A percentile compares a stretch with the other conserved stretches of the same genome.
Conservation (phyloP, 495 filamentous ascomycete species). For the Podospora fimiseda region DNA sequence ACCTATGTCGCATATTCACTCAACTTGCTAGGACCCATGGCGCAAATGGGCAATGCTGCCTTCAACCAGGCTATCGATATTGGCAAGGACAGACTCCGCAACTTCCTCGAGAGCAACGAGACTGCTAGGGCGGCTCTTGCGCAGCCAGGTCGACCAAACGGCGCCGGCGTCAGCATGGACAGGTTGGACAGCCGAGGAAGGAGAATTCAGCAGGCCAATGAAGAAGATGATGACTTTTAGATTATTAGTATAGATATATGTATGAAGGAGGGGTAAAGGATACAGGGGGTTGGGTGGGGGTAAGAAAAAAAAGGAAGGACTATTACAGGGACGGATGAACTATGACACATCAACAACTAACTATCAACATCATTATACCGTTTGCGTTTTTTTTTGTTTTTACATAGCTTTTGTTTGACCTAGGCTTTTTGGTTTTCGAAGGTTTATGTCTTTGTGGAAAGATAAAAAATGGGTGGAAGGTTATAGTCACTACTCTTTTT, state of each 20-base stretch:
- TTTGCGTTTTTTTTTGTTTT: too few relatives aligned
- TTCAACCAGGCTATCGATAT: constrained; percentile 79
- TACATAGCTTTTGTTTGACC: too few relatives aligned
- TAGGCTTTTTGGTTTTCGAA: too few relatives aligned
- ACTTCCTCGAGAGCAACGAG: constrained; percentile 77
- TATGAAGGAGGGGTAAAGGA: not conserved
- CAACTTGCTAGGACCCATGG: constrained; percentile 91
- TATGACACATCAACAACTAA: too few relatives aligned
- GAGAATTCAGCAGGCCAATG: constrained; percentile 38
- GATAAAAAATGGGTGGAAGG: too few relatives aligned
- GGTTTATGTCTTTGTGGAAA: too few relatives aligned
- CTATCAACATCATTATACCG: too few relatives aligned
- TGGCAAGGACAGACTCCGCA: constrained; percentile 78
- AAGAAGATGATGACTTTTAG: constrained; percentile 47
- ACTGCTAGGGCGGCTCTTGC: constrained; percentile 73
- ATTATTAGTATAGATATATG: constrained; percentile 1
- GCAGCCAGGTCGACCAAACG: constrained; percentile 48
- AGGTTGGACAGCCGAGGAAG: constrained; percentile 56
- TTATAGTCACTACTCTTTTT: too few relatives aligned
- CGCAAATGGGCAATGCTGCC: constrained; percentile 89
- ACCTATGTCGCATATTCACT: constrained; percentile 87
- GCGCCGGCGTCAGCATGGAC: constrained; percentile 50
- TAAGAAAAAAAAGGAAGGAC: too few relatives aligned
- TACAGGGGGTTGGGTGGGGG: not conserved
- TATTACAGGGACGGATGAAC: too few relatives aligned